Evolutionary conservation across 805 yeast genomes (phyloP).

Genomic region (Schwanniomyces vanrijiae): DNA sequence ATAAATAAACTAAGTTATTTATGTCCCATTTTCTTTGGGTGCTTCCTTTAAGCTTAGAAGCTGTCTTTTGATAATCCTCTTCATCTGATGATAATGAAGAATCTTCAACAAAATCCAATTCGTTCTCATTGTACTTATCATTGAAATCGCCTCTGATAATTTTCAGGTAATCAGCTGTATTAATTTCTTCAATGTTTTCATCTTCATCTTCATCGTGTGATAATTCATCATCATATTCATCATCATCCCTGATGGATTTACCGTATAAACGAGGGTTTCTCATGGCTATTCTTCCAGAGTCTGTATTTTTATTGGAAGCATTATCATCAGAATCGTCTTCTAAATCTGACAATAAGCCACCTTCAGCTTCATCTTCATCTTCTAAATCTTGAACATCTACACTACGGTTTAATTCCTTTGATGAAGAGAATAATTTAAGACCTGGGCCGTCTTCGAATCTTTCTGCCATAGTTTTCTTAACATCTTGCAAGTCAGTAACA

Average conservation of each 20-base stretch:
- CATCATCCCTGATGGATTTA: constrained; percentile 48
- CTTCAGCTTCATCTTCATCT: constrained; percentile 36
- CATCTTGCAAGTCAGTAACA: constrained; percentile 79
- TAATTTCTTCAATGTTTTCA: constrained; percentile 39
- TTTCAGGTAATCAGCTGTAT: constrained; percentile 38
- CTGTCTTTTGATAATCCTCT: constrained; percentile 48
- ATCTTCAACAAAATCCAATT: constrained; percentile 46
- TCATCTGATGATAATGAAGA: constrained; percentile 43
- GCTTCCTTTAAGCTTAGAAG: constrained; percentile 59
- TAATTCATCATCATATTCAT: constrained; percentile 40
- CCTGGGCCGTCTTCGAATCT: constrained; percentile 65
- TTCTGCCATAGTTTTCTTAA: constrained; percentile 58
- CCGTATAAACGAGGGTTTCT: constrained; percentile 65
- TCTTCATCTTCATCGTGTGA: constrained; percentile 48
- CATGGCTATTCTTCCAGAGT: constrained; percentile 63
- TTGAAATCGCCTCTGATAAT: constrained; percentile 50
- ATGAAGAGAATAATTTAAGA: constrained; percentile 67
- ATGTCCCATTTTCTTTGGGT: constrained; percentile 70
- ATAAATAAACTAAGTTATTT: constrained; percentile 75
- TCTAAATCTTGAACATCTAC: constrained; percentile 41
- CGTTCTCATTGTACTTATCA: constrained; percentile 32
- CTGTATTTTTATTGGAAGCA: constrained; percentile 22
- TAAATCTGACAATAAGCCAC: constrained; percentile 26
- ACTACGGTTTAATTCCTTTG: constrained; percentile 46
- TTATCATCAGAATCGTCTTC: constrained; percentile 35